Conservation (phyloP, 768 basidiomycete genomes). For the Serendipita sp. region DNA sequence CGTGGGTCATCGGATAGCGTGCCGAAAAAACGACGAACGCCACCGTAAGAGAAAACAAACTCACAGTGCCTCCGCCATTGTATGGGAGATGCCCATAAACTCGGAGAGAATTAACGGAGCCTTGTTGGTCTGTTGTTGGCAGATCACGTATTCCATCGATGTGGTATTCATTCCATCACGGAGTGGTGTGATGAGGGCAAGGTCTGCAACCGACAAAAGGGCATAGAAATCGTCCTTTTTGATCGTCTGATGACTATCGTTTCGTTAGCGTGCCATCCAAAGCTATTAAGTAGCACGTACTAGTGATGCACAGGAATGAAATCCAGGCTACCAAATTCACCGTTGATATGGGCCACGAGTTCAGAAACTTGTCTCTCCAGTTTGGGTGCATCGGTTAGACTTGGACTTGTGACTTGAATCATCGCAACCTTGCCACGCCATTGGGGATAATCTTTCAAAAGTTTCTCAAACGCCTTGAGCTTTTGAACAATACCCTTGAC, state of each 20-base stretch:
- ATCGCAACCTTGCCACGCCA: constrained; percentile 70
- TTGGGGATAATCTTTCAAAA: constrained; percentile 83
- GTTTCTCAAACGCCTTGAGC: constrained; percentile 91
- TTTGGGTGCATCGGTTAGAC: constrained; percentile 81
- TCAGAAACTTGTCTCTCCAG: constrained; percentile 89
- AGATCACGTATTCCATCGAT: constrained; percentile 93
- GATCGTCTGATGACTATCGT: constrained; percentile 74
- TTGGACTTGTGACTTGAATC: constrained; percentile 82
- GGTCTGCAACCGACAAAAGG: constrained; percentile 77
- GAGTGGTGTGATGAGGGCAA: constrained; percentile 87
- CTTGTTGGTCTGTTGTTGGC: constrained; percentile 70
- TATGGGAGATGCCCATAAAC: constrained; percentile 93
- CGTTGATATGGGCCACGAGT: constrained; percentile 87
- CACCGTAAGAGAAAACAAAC: not conserved
- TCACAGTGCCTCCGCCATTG: constrained; percentile 67
- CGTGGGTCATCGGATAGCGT: not conserved
- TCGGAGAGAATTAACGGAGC: constrained; percentile 85
- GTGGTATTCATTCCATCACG: constrained; percentile 99
- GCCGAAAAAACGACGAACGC: not conserved
- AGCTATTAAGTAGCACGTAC: constrained; percentile 32
- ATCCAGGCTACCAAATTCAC: constrained; percentile 83
- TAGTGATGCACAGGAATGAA: constrained; percentile 98
- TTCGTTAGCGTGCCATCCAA: not conserved
- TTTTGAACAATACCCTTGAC: constrained; percentile 97
- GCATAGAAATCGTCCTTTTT: constrained; percentile 98